Percentiles rank a stretch among this genome's conserved stretches.
Conservation (phyloP, 2,329 filamentous ascomycete genomes). For the Polychaeton citri region DNA sequence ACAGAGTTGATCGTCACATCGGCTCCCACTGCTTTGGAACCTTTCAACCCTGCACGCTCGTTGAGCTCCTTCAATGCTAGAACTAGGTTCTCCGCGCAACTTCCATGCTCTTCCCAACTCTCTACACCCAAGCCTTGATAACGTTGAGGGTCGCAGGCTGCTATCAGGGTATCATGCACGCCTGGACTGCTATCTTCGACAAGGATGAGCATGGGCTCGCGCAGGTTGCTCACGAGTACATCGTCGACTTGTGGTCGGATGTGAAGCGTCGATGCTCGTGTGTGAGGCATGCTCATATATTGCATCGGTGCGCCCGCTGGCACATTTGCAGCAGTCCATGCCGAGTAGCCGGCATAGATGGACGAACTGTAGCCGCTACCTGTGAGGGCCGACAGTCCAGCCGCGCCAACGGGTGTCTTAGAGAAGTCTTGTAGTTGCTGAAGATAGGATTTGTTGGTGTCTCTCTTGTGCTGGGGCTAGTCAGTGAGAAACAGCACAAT, state of each 20-base stretch:
- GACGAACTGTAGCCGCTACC: constrained; percentile 35
- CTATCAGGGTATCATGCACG: constrained; percentile 34
- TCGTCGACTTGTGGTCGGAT: constrained; percentile 29
- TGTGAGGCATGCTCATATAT: constrained; percentile 34
- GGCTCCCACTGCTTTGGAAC: constrained; percentile 31
- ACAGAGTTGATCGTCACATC: constrained; percentile 35
- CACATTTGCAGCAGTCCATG: constrained; percentile 26
- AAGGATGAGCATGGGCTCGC: constrained; percentile 32
- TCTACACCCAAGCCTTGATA: constrained; percentile 30
- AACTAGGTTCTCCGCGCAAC: constrained; percentile 36
- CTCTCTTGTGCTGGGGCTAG: constrained; percentile 24
- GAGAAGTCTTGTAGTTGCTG: constrained; percentile 38
- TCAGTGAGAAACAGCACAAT: background rate
- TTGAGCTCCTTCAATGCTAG: constrained; percentile 36
- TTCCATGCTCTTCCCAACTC: constrained; percentile 32
- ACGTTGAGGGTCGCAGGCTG: constrained; percentile 33
- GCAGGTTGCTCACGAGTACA: constrained; percentile 31
- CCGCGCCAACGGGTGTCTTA: constrained; percentile 37
- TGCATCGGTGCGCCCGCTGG: constrained; percentile 28
- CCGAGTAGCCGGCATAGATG: constrained; percentile 36
- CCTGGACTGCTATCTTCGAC: constrained; percentile 32
- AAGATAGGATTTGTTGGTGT: constrained; percentile 35
- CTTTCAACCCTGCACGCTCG: constrained; percentile 32
- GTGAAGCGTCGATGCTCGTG: constrained; percentile 27
- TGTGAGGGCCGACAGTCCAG: constrained; percentile 29